Percentiles rank a stretch among this genome's conserved stretches.
phyloP scores from a whole-genome alignment of 352 stramenopile genomes.

The Globisporangium uncinulatum region DNA sequence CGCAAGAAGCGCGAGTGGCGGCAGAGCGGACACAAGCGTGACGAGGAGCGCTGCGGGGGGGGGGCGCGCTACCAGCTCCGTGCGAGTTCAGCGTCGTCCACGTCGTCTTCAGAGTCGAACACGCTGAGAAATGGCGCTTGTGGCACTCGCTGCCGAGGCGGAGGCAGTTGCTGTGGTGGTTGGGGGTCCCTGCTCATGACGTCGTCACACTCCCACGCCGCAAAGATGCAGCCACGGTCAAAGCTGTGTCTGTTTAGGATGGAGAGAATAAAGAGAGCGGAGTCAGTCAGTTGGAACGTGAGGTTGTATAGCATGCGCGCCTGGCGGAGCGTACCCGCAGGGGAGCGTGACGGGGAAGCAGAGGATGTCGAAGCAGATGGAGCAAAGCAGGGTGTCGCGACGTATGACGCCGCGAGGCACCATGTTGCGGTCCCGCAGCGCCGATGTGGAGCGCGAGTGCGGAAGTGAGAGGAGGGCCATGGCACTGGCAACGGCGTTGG shows the following conservation, averaged over 20 bases:
- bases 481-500: background rate
- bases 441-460: constrained; percentile 5
- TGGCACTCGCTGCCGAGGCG: background rate
- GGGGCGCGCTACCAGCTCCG: background rate
- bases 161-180: background rate
- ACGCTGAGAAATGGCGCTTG: background rate
- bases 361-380: constrained; percentile 77
- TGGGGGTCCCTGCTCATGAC: background rate
- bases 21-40: constrained; percentile 61
- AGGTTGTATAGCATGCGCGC: background rate
- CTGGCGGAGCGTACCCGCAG: constrained; percentile 38
- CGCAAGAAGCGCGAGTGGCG: too few relatives aligned
- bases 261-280: background rate
- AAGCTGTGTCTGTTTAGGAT: constrained; percentile 60
- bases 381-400: constrained; percentile 50
- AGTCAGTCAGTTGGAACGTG: background rate
- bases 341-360: constrained; percentile 67
- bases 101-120: background rate
- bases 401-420: constrained; percentile 9
- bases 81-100: background rate
- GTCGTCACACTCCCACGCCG: constrained; percentile 43
- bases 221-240: constrained; percentile 69
- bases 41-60: background rate
- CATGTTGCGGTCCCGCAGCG: background rate
- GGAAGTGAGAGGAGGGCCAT: background rate